phyloP scores from a whole-genome alignment of 164 flowering plant genomes.

The Sextonia rubra region DNA sequence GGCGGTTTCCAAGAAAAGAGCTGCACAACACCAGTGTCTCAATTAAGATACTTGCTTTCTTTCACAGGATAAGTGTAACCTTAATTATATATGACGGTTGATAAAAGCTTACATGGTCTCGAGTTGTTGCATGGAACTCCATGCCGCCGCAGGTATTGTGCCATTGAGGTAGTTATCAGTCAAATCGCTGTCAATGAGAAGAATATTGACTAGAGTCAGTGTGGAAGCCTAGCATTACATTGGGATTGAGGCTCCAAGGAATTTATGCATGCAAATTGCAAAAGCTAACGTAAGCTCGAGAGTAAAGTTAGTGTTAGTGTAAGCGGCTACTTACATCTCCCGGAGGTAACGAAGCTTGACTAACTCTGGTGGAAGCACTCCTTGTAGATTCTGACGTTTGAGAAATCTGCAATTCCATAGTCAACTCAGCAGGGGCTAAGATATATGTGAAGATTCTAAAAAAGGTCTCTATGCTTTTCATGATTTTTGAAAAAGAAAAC shows the following conservation, averaged over 20 bases:
- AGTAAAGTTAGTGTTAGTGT: not conserved
- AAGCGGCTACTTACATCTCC: not conserved
- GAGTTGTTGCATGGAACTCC: constrained; percentile 46
- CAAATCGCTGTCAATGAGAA: constrained; percentile 48
- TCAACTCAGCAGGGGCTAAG: too few relatives aligned
- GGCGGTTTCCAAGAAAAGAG: constrained; percentile 33
- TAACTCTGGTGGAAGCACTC: too few relatives aligned
- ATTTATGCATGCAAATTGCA: not conserved
- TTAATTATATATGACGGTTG: not conserved
- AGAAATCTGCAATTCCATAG: too few relatives aligned
- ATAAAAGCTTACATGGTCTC: constrained; percentile 34
- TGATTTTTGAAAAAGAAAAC: too few relatives aligned
- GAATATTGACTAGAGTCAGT: not conserved
- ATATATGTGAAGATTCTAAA: too few relatives aligned
- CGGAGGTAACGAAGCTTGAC: too few relatives aligned
- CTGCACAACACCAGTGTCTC: constrained; percentile 27
- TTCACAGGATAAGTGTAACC: not conserved
- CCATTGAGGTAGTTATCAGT: constrained; percentile 60
- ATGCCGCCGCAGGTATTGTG: constrained; percentile 47
- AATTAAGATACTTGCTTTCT: not conserved
- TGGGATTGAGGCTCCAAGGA: not conserved
- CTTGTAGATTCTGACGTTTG: too few relatives aligned
- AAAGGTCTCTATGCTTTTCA: too few relatives aligned
- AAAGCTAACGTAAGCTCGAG: not conserved
- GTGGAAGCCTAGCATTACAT: not conserved